Evolutionary conservation across 805 yeast genomes (phyloP).

Genomic region (Nakazawaea anatomiae): DNA sequence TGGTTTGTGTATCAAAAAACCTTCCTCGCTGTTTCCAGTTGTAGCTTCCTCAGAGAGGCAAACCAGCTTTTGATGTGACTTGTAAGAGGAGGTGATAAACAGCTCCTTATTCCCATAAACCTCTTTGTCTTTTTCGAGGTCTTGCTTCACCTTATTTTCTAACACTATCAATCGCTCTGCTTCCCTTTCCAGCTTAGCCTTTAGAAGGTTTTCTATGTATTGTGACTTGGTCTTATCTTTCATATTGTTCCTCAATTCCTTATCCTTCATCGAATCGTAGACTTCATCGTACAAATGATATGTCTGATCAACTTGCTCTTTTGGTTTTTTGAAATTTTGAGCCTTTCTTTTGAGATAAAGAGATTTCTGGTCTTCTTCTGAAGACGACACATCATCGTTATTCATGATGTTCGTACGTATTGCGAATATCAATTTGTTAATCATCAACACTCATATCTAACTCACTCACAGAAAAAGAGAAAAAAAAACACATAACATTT

Average conservation of each 20-base stretch:
- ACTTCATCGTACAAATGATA: slow-evolving; percentile 41
- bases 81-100: slow-evolving; percentile 45
- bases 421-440: neutral
- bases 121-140: slow-evolving; percentile 33
- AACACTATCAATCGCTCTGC: slow-evolving; percentile 35
- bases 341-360: slow-evolving; percentile 3
- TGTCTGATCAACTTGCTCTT: slow-evolving; percentile 14
- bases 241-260: slow-evolving; percentile 13
- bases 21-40: neutral
- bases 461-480: neutral
- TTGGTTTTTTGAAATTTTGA: neutral
- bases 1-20: neutral
- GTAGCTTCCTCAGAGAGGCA: neutral
- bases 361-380: slow-evolving; percentile 2
- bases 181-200: slow-evolving; percentile 39
- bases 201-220: slow-evolving; percentile 35
- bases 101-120: slow-evolving; percentile 31
- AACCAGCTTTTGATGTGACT: slow-evolving; percentile 24
- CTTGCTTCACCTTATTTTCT: slow-evolving; percentile 30
- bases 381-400: slow-evolving; percentile 6
- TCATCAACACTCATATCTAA: neutral
- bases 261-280: slow-evolving; percentile 34
- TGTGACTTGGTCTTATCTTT: slow-evolving; percentile 16
- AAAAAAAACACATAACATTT: neutral
- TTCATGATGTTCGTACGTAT: slow-evolving; percentile 6